Conservation (phyloP, 768 basidiomycete species). For the Hypholoma sublateritium region DNA sequence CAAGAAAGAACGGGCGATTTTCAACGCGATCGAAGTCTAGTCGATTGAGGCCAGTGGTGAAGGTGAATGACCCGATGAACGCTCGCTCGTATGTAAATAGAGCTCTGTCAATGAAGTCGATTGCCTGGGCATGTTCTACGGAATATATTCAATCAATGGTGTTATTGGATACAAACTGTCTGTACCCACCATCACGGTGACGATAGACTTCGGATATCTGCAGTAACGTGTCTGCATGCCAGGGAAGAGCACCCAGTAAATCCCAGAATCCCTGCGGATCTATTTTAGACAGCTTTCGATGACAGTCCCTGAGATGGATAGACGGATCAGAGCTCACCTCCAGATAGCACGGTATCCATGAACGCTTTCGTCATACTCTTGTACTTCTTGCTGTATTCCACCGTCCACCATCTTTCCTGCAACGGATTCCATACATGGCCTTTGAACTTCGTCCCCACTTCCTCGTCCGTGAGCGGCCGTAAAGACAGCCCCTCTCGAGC, state of each 20-base stretch:
- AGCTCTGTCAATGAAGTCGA: conserved; percentile 90
- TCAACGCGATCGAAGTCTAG: conserved; percentile 91
- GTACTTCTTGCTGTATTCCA: conserved; percentile 84
- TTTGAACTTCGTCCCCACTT: conserved; percentile 43
- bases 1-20: conserved; percentile 91
- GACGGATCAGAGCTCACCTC: conserved; percentile 50
- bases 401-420: conserved; percentile 86
- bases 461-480: conserved; percentile 53
- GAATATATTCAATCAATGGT: neutral
- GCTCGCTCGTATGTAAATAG: conserved; percentile 92
- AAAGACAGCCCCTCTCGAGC: conserved; percentile 74
- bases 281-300: conserved; percentile 24
- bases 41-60: conserved; percentile 77
- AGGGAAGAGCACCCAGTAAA: conserved; percentile 75
- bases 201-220: conserved; percentile 84
- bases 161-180: neutral
- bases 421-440: conserved; percentile 38
- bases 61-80: conserved; percentile 83
- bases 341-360: conserved; percentile 76
- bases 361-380: conserved; percentile 80
- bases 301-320: neutral
- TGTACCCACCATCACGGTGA: conserved; percentile 76
- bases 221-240: conserved; percentile 91
- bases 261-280: conserved; percentile 80
- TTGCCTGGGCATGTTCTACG: conserved; percentile 77